Evolutionary conservation across 106 monocot species (phyloP).

Genomic region (Phalaenopsis aphrodite): DNA sequence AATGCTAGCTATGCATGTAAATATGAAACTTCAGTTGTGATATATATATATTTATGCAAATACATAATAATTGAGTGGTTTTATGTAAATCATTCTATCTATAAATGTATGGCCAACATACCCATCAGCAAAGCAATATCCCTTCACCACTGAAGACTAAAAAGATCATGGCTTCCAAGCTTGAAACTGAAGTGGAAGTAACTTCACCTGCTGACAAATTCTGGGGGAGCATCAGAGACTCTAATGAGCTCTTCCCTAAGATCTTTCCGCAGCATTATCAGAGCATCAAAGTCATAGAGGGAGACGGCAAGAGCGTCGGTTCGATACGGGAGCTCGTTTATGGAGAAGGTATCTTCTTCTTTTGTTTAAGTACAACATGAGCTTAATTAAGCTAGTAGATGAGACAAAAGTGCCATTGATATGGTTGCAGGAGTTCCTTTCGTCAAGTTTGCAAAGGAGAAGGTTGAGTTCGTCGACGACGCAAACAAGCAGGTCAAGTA

Average conservation of each 20-base stretch:
- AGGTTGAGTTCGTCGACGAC: conserved; percentile 11
- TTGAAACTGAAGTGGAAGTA: conserved; percentile 21
- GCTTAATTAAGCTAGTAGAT: background rate
- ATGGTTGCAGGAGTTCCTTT: conserved; percentile 1
- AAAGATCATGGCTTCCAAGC: no score
- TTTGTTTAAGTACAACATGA: background rate
- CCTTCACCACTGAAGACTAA: no score
- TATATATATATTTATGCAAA: no score
- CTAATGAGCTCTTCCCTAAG: conserved; percentile 59
- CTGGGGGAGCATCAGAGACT: conserved; percentile 43
- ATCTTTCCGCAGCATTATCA: conserved; percentile 62
- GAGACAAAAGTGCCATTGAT: no score
- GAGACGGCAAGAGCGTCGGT: conserved; percentile 56
- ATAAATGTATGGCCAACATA: no score
- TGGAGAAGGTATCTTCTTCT: conserved; percentile 23
- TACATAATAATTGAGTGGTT: no score
- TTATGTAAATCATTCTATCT: no score
- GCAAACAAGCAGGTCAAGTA: conserved; percentile 9
- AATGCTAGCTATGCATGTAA: no score
- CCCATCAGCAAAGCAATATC: no score
- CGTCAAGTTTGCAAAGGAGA: conserved; percentile 6
- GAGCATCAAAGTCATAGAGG: conserved; percentile 66
- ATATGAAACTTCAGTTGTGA: no score
- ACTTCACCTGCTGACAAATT: conserved; percentile 52
- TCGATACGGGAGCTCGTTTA: conserved; percentile 37